A percentile compares a stretch with the other conserved stretches of the same genome.
phyloP scores from a whole-genome alignment of 2,329 filamentous ascomycete species.

The Penicillium palitans region DNA sequence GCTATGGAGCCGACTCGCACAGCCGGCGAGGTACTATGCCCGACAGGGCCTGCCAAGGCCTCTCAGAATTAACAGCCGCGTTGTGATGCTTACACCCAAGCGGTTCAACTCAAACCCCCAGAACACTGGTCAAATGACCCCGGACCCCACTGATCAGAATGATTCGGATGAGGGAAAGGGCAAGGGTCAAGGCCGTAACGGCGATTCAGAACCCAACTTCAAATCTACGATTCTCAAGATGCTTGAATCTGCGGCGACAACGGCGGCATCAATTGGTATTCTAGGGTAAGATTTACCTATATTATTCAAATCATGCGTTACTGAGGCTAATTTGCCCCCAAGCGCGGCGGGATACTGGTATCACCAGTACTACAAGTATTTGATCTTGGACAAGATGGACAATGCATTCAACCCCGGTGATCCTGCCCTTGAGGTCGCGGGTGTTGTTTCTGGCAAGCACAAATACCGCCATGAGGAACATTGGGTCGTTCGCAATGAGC shows the following conservation, averaged over 20 bases:
- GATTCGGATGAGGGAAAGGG: slow-evolving; percentile 30
- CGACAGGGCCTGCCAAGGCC: slow-evolving; percentile 21
- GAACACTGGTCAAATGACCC: slow-evolving; percentile 22
- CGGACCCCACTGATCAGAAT: slow-evolving; percentile 34
- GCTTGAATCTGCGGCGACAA: slow-evolving; percentile 72
- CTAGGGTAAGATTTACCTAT: slow-evolving; percentile 53
- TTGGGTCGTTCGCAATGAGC: slow-evolving; percentile 85
- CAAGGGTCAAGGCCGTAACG: slow-evolving; percentile 21
- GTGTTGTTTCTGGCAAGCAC: slow-evolving; percentile 45
- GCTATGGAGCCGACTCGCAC: slow-evolving; percentile 29
- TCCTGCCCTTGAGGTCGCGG: slow-evolving; percentile 79
- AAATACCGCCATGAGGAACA: slow-evolving; percentile 54
- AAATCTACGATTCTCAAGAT: slow-evolving; percentile 58
- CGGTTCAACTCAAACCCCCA: slow-evolving; percentile 29
- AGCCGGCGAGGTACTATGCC: slow-evolving; percentile 23
- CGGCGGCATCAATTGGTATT: slow-evolving; percentile 71
- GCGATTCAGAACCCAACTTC: slow-evolving; percentile 33
- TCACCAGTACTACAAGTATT: slow-evolving; percentile 81
- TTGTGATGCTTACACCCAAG: slow-evolving; percentile 16
- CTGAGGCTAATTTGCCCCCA: slow-evolving; percentile 18
- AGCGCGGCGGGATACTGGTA: slow-evolving; percentile 71
- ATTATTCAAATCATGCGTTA: neutral
- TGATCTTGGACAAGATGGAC: slow-evolving; percentile 90
- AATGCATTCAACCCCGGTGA: slow-evolving; percentile 91
- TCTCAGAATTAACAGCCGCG: slow-evolving; percentile 9